These are phyloP conservation scores for Eucalyptus tenuipes DNA, from an alignment of 345 rosid species.

Conservation along the genomic window DNA sequence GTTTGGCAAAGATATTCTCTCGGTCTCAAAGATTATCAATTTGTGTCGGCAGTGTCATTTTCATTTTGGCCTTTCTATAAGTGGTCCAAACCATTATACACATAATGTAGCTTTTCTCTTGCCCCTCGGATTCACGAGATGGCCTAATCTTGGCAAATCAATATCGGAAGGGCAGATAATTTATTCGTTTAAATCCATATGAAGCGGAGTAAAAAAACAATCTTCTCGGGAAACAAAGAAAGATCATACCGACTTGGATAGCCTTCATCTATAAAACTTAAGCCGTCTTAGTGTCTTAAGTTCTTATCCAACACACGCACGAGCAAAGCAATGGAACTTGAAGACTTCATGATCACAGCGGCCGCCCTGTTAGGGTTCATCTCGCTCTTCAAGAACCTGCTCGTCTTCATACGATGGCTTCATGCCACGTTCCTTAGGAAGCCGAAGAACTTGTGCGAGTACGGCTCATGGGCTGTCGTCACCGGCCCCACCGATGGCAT, in stretches of 20 bases:
- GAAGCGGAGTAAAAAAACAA: background rate
- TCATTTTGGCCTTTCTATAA: background rate
- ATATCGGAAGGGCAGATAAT: background rate
- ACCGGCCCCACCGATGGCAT: conserved; percentile 44
- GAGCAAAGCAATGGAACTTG: background rate
- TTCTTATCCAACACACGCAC: background rate
- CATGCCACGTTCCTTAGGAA: conserved; percentile 20
- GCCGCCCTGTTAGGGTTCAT: conserved; percentile 30
- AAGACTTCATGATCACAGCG: background rate
- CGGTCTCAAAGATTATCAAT: background rate
- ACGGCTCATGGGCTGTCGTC: conserved; percentile 37
- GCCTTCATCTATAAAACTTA: background rate
- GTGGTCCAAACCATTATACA: too few species aligned
- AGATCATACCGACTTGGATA: background rate
- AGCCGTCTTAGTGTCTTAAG: background rate
- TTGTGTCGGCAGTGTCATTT: background rate
- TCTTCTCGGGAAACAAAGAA: background rate
- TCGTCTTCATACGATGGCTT: conserved; percentile 39
- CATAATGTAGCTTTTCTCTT: background rate
- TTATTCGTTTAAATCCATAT: background rate
- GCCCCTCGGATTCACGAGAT: background rate
- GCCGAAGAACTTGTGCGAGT: conserved; percentile 16
- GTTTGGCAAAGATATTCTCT: background rate
- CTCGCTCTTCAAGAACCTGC: conserved; percentile 23
- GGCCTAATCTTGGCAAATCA: background rate